A percentile compares a stretch with the other conserved stretches of the same genome.
Conservation (phyloP, 2,329 filamentous ascomycete species). For the Paracorniculantispora psalliotae region DNA sequence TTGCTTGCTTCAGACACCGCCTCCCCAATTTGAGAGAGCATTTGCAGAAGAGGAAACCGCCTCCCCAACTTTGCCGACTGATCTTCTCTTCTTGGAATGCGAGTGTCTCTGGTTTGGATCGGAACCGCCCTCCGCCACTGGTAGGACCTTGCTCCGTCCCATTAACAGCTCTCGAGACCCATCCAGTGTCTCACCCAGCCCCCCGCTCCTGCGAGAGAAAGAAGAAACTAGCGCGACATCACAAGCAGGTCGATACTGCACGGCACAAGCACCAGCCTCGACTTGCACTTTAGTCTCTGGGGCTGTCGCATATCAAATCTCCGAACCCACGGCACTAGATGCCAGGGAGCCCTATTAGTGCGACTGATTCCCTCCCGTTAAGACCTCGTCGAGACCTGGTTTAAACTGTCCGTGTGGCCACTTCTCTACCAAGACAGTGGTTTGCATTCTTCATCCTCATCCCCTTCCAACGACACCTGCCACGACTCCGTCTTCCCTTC, state of each 20-base stretch:
- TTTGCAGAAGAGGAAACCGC: conserved; percentile 13
- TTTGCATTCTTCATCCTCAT: conserved; percentile 30
- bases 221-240: conserved; percentile 31
- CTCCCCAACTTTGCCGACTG: conserved; percentile 5
- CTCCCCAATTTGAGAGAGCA: conserved; percentile 10
- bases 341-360: conserved; percentile 26
- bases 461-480: conserved; percentile 31
- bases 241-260: conserved; percentile 27
- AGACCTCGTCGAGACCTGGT: conserved; percentile 35
- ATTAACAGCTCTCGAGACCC: conserved; percentile 27
- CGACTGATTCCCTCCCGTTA: conserved; percentile 28
- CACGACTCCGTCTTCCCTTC: conserved; percentile 26
- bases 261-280: conserved; percentile 27
- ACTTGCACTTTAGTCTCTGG: conserved; percentile 27
- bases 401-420: conserved; percentile 28
- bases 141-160: conserved; percentile 27
- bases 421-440: conserved; percentile 34
- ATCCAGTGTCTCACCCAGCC: conserved; percentile 31
- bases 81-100: conserved; percentile 33
- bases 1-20: conserved; percentile 11
- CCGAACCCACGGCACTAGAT: conserved; percentile 28
- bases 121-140: conserved; percentile 29
- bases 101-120: conserved; percentile 33
- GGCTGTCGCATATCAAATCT: conserved; percentile 34
- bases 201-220: conserved; percentile 26